Evolutionary conservation across 169 alveolate species (phyloP).

Genomic region (Eimeria maxima): DNA sequence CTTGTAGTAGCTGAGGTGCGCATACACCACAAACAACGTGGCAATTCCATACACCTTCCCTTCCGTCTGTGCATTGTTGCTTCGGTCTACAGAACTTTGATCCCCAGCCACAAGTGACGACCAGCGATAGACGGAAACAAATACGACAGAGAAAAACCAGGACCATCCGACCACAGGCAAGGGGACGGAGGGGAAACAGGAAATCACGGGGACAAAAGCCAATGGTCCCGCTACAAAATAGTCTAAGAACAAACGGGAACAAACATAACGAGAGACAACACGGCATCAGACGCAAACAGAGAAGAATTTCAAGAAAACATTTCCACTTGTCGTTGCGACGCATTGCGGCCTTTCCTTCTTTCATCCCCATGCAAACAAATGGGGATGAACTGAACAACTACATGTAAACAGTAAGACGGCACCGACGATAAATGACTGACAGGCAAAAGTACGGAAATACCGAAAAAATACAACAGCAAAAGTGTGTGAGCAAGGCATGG

Average conservation of each 20-base stretch:
- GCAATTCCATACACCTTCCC: background rate
- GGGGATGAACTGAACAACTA: background rate
- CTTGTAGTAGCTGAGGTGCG: constrained; percentile 36
- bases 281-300: no score
- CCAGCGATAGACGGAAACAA: no score
- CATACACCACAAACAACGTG: constrained; percentile 1
- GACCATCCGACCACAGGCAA: no score
- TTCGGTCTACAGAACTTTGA: background rate
- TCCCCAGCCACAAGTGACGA: background rate
- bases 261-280: no score
- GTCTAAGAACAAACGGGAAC: no score
- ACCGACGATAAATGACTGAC: no score
- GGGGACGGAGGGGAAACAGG: no score
- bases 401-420: background rate
- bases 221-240: no score
- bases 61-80: background rate
- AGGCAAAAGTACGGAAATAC: no score
- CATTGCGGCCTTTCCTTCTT: background rate
- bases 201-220: no score
- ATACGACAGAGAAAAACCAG: no score
- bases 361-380: background rate
- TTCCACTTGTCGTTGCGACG: background rate
- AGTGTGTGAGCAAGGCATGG: background rate
- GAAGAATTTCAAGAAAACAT: background rate
- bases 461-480: background rate